Evolutionary conservation across 495 filamentous ascomycete species (phyloP), one percentile per base, ranked within the genome.

Genomic region (Podospora bellae-mahoneyi): DNA sequence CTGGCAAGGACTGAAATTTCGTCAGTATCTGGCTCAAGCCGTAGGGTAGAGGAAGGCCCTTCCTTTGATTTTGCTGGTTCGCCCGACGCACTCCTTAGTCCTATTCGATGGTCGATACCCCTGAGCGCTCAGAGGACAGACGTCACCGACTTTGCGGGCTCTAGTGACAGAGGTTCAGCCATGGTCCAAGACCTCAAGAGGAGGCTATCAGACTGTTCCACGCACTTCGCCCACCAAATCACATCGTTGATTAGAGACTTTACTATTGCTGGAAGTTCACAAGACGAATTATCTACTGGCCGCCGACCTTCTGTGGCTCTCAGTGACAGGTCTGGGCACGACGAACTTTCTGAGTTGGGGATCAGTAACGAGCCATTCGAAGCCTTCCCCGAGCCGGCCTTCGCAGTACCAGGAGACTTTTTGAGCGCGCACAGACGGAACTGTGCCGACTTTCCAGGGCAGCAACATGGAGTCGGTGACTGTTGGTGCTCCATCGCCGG

Each of bases 401-500:
- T 68, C 56, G 68, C 76, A 5, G 55, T 82, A 10, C 80, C 81
- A 2, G 80, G 82, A 1, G 78, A 81, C 62, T 81, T 81, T 26
- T 64, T 84, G 18, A 77, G 66, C 44, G 66, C 78, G 0, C 72
- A 69, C 59, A 75, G 65, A 7, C 63, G 68, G 9, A 71, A 62
- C 48, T 71, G 75, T 57, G 64, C 69, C 10, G 70, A 69, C n/a
- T 81, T 79, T 64, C 72, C 72, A 15, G 67, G 68, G 7, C 68
- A 69, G 5, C 72, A 71, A 16, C 81, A 83, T 66, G 74, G 71
- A n/a, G 64, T 61, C 0, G 73, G 75, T 2, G 59, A 66, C 18
- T 83, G 80, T 64, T 81, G 79, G 80, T 83, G 81, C 65, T 72
- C 73, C 13, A 77, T 81, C n/a, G 69, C 69, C 2, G 44, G 68